phyloP scores from a whole-genome alignment of 805 yeast genomes.

The Suhomyces sp. region DNA sequence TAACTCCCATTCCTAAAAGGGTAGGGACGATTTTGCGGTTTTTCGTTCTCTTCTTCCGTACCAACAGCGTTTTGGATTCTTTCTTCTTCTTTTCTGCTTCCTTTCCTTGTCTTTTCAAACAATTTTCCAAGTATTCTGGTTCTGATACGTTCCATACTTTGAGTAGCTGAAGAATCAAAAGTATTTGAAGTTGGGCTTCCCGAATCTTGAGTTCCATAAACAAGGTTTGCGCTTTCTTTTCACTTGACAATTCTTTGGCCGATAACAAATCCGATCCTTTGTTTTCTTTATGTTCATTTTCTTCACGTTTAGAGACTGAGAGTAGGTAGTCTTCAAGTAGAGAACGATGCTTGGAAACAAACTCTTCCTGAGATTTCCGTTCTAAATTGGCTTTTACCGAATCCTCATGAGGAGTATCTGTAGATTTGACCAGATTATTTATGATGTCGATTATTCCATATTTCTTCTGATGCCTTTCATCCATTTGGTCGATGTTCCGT shows the following conservation, averaged over 20 bases:
- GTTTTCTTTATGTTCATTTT: neutral
- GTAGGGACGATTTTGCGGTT: slow-evolving; percentile 38
- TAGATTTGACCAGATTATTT: neutral
- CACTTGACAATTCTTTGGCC: slow-evolving; percentile 5
- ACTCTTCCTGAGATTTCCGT: slow-evolving; percentile 19
- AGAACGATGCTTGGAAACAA: slow-evolving; percentile 17
- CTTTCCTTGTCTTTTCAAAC: slow-evolving; percentile 27
- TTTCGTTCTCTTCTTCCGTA: slow-evolving; percentile 16
- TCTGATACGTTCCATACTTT: slow-evolving; percentile 33
- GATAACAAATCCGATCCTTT: neutral
- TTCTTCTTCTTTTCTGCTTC: slow-evolving; percentile 18
- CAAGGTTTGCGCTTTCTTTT: slow-evolving; percentile 24
- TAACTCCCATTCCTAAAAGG: slow-evolving; percentile 39
- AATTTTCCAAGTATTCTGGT: slow-evolving; percentile 26
- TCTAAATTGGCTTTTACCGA: neutral
- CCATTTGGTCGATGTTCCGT: slow-evolving; percentile 38
- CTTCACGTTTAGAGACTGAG: neutral
- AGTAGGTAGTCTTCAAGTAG: slow-evolving; percentile 16
- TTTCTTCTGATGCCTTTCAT: slow-evolving; percentile 39
- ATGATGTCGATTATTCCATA: slow-evolving; percentile 19
- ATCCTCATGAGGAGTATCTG: slow-evolving; percentile 14
- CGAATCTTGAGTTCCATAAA: slow-evolving; percentile 46
- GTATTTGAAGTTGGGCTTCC: slow-evolving; percentile 55
- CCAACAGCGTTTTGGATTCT: slow-evolving; percentile 19
- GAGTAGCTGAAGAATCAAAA: slow-evolving; percentile 47